Conservation (phyloP, 106 monocot species). For the Triglochin maritima region DNA sequence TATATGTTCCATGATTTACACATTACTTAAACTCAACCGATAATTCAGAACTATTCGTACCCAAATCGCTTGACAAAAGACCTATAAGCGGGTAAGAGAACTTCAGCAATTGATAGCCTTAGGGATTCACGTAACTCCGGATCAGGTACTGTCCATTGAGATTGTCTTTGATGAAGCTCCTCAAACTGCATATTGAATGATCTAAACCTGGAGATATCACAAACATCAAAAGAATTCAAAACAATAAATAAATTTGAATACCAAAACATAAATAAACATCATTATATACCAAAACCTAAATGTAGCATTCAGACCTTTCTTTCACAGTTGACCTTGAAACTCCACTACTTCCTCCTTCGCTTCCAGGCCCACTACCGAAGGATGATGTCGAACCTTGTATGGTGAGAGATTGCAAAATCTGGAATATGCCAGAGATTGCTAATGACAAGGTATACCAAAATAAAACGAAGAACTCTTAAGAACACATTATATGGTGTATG, state of each 20-base stretch:
- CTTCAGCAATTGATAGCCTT: conserved; percentile 70
- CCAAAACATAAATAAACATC: not conserved
- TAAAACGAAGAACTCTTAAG: too few relatives aligned
- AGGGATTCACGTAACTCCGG: conserved; percentile 70
- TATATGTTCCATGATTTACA: too few relatives aligned
- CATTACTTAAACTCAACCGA: too few relatives aligned
- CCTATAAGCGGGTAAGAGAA: conserved; percentile 70
- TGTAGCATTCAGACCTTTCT: conserved; percentile 33
- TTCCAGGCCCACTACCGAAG: not conserved
- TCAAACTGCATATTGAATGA: conserved; percentile 78
- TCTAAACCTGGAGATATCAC: conserved; percentile 32
- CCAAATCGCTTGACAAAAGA: conserved; percentile 67
- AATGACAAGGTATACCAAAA: too few relatives aligned
- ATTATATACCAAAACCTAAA: not conserved
- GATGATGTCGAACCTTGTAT: conserved; percentile 5
- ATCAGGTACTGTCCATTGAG: conserved; percentile 77
- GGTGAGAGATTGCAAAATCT: conserved; percentile 8
- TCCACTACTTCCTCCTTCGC: conserved; percentile 23
- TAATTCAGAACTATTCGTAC: conserved; percentile 21
- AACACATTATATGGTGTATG: too few relatives aligned
- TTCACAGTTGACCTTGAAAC: conserved; percentile 52
- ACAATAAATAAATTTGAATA: not conserved
- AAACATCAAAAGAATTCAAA: not conserved
- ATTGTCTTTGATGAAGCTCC: conserved; percentile 63
- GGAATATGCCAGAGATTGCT: not conserved